Conservation (phyloP, 768 basidiomycete genomes). For the Piloderma croceum region DNA sequence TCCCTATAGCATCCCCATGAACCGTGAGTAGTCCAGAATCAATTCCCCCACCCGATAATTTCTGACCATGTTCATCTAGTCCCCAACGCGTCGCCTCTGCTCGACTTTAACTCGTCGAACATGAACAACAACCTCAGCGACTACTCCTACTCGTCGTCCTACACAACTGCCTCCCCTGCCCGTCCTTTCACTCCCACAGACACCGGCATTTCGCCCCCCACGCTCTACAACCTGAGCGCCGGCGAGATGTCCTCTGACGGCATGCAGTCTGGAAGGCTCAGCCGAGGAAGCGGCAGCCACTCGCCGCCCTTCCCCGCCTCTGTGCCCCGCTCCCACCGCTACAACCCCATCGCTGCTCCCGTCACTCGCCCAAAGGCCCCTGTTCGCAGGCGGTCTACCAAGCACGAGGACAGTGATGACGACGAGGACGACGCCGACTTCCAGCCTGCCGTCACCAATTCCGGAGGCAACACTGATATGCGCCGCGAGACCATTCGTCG, state of each 20-base stretch:
- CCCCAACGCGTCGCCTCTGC: constrained; percentile 54
- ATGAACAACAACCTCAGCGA: constrained; percentile 52
- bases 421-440: constrained; percentile 69
- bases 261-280: constrained; percentile 55
- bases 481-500: constrained; percentile 88
- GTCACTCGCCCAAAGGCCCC: constrained; percentile 50
- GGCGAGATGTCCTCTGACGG: constrained; percentile 75
- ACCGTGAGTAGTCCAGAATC: constrained; percentile 41
- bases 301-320: constrained; percentile 52
- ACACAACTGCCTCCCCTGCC: constrained; percentile 36
- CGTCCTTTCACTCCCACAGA: constrained; percentile 68
- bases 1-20: constrained; percentile 58
- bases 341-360: constrained; percentile 61
- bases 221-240: constrained; percentile 60
- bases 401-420: constrained; percentile 67
- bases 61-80: constrained; percentile 15
- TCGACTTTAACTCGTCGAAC: constrained; percentile 57
- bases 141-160: constrained; percentile 45
- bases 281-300: constrained; percentile 65
- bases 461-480: constrained; percentile 51
- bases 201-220: constrained; percentile 65
- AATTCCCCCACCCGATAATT: constrained; percentile 4
- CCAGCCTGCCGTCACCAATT: constrained; percentile 42
- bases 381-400: constrained; percentile 39
- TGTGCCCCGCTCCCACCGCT: constrained; percentile 71